Base-by-base conservation (phyloP, 345 rosid genomes). In the Lepidium sativum region DNA sequence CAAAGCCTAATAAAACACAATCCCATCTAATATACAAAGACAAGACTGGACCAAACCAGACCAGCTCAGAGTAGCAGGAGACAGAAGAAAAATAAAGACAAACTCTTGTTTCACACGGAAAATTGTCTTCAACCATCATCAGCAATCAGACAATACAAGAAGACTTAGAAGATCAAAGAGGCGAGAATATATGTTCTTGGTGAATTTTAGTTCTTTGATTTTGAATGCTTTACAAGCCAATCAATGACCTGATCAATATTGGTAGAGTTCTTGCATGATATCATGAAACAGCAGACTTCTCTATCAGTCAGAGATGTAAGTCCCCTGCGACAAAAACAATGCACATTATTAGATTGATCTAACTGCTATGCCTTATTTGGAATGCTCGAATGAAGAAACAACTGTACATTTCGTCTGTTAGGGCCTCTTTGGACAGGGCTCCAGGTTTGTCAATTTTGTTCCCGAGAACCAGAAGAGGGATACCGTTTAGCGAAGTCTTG, bases 151-250 rank as follows among this genome's bases (percentile, higher is more conserved):
- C 48, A 61, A 25, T 3, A 61, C 63, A 27, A 8, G 63, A 44
- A 54, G 49, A 62, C 74, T 53, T 35, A 43, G 68, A 52, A 61
- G 51, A 68, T 9, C 35, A 51, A 51, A 40, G 43, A 29, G 63
- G 56, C 54, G 40, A 60, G 54, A 21, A 52, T 47, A 54, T 38
- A 48, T 18, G 57, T 62, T 54, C 32, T 61, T 39, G 67, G 41
- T 37, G 55, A 53, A 39, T 25, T 66, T 82, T 70, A 87, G 60
- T 72, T 84, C 81, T 77, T 84, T 1, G 84, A 80, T 74, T 82
- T 86, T 27, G 89, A 83, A 79, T 84, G 87, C 81, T 80, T 83
- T 54, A 86, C 80, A 1, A 86, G 89, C 89, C 89, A 86, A 56
- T 86, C 87, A 52, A 84, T 82, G 65, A 86, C 89, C 1, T 80